Percentiles rank a stretch among this genome's conserved stretches.
These are phyloP conservation scores for Penicillium goetzii DNA, from an alignment of 495 filamentous ascomycete genomes.

Conservation along the genomic window DNA sequence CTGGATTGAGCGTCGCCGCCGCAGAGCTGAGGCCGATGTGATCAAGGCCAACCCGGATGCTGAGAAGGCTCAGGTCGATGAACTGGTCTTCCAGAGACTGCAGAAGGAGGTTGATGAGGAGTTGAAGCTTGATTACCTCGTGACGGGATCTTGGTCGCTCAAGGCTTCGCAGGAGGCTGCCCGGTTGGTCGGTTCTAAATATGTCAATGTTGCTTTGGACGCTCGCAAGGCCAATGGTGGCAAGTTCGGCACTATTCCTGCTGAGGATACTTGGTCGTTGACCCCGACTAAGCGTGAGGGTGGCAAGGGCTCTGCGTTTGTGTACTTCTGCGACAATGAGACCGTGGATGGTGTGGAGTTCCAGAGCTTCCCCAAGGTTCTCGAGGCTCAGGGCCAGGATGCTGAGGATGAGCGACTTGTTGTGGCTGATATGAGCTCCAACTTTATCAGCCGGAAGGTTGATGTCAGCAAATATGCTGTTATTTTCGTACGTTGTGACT, in stretches of 20 bases:
- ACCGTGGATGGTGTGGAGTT: constrained; percentile 89
- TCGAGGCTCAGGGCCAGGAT: constrained; percentile 54
- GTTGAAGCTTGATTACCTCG: constrained; percentile 83
- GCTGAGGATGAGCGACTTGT: constrained; percentile 67
- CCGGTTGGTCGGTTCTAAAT: constrained; percentile 71
- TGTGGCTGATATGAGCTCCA: constrained; percentile 86
- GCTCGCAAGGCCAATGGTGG: constrained; percentile 69
- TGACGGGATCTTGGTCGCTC: constrained; percentile 88
- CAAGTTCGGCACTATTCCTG: constrained; percentile 87
- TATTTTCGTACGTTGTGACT: constrained; percentile 37
- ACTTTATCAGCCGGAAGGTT: constrained; percentile 60
- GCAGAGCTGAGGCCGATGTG: constrained; percentile 39
- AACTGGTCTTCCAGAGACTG: constrained; percentile 60
- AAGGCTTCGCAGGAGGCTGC: constrained; percentile 89
- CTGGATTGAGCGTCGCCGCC: constrained; percentile 72
- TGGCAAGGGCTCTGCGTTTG: constrained; percentile 65
- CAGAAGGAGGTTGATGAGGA: constrained; percentile 64
- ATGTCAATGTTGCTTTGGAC: constrained; percentile 80
- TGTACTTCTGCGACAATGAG: constrained; percentile 94
- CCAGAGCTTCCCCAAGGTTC: constrained; percentile 67
- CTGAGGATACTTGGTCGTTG: constrained; percentile 75
- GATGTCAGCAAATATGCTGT: constrained; percentile 71
- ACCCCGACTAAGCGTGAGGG: constrained; percentile 59
- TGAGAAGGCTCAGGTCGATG: constrained; percentile 47
- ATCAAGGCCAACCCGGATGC: constrained; percentile 36